Base-by-base conservation (phyloP, 306 rosid species). In the Lagenaria siceraria region DNA sequence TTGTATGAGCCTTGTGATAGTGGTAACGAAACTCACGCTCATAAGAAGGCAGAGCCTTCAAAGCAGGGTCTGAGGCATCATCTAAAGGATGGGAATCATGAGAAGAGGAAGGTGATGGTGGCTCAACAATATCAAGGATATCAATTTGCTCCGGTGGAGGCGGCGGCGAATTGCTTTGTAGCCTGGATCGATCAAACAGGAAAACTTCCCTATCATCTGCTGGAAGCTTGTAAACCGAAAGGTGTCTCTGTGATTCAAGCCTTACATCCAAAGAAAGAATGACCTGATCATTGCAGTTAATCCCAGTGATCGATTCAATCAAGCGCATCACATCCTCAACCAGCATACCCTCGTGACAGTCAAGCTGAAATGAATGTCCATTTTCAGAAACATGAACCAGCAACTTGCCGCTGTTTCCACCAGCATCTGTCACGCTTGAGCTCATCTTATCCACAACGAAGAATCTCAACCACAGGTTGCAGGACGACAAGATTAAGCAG, bases 11-110 rank as follows among this genome's bases (percentile, higher is more conserved):
- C 70, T 61, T 74, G 8, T 89, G 89, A 75, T 83, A 96, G 77
- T 96, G 99, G 85, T 80, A 83, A 83, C 98, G 87, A 78, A 96
- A 96, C 75, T 89, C 92, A 78, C 91, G 85, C 85, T 96, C 99
- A 80, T 96, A 96, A 29, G 97, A 89, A 53, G 97, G 96, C 71
- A 96, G 85, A 35, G 98, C 98, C 85, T 92, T 96, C 87, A 96
- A 78, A 80, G 99, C 99, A 80, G 98, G 99, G 80, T 96, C 99
- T 0, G 84, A 83, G 74, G 92, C 99, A 83, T 92, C 93, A 69
- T 96, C 99, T 82, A 96, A 83, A 54, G 97, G 91, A 66, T 96
- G 99, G 8, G 87, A 85, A 80, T 85, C 89, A 40, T 86, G 90
- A 8, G 91, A 83, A 53, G 97, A 84, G 0, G 91, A 81, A 1